Evolutionary conservation across 176 grass and related monocot genomes (phyloP), one percentile per base, ranked within the genome.

Genomic region (Zizania latifolia): DNA sequence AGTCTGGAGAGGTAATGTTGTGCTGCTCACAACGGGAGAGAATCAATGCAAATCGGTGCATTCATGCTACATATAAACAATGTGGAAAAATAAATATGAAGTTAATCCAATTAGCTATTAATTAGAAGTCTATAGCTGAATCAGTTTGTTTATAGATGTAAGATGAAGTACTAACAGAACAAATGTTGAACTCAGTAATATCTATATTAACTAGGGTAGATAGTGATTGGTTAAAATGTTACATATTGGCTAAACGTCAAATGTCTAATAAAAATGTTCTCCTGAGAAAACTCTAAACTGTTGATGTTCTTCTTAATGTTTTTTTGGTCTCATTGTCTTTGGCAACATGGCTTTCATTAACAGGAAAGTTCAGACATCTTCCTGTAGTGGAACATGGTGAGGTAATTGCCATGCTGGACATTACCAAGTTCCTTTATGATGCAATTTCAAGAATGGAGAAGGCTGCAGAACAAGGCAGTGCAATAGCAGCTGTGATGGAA

Each of bases 361-460:
- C 83, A 97, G 94, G 88, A 2, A 97, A 91, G 87, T 97, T 97
- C 87, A 86, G 81, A 75, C 94, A 93, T 54, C 94, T 97, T 83
- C 94, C 90, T 2, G 78, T 97, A 51, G 94, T 97, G 37, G 90
- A 93, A 59, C 72, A 81, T 65, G 90, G 83, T 80, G 86, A 91
- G 81, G 90, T 93, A 70, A 89, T 87, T 83, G 90, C 46, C 53
- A 87, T 97, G 83, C 58, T 97, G 81, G 90, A 97, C 56, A 97
- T 97, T 67, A 93, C 75, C 0, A 97, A 91, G 69, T 93, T 90
- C 70, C 81, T 97, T 43, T 91, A 83, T 22, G 94, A 93, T 23
- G 86, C 90, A 23, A 93, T 97, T 69, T 83, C 88, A 56, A 93
- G 82, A 89, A 93, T 97, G 90, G 94, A 97, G 46, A 91, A 85